Evolutionary conservation across 2,329 filamentous ascomycete genomes (phyloP).

Genomic region (Xylariaceae sp.): DNA sequence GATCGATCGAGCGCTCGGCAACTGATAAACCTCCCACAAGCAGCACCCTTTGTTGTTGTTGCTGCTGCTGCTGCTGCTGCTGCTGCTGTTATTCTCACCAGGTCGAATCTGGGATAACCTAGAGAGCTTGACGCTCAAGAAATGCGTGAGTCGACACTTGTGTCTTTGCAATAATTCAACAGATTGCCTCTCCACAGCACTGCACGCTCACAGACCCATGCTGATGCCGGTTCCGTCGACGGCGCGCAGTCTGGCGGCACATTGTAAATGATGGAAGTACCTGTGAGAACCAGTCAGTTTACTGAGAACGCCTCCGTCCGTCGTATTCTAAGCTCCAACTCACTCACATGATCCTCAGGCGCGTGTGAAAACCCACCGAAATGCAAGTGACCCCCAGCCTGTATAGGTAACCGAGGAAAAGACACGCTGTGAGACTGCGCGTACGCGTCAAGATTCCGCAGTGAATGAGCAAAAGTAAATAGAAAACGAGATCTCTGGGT

Average conservation of each 20-base stretch:
- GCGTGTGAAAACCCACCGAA: not conserved
- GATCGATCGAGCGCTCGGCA: not conserved
- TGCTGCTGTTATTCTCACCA: constrained; percentile 6
- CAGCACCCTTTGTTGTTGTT: constrained; percentile 11
- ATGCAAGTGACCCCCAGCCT: not conserved
- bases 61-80: not conserved
- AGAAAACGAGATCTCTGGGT: not conserved
- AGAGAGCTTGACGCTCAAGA: not conserved
- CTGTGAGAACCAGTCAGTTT: not conserved
- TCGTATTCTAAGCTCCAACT: not conserved
- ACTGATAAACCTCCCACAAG: constrained; percentile 4
- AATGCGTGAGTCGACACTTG: not conserved
- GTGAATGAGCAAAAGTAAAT: not conserved
- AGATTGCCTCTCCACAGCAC: not conserved
- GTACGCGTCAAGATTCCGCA: not conserved
- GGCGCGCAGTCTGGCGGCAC: not conserved
- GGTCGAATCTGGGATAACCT: not conserved
- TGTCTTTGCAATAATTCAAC: not conserved
- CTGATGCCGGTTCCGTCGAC: not conserved
- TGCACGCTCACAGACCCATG: not conserved
- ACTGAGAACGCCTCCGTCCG: not conserved
- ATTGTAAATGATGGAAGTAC: not conserved
- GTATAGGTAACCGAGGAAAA: not conserved
- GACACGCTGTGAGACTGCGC: not conserved
- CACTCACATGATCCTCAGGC: constrained; percentile 1